These are phyloP conservation scores for Luzula sylvatica DNA, from an alignment of 176 grass and related monocot species.

Conservation along the genomic window DNA sequence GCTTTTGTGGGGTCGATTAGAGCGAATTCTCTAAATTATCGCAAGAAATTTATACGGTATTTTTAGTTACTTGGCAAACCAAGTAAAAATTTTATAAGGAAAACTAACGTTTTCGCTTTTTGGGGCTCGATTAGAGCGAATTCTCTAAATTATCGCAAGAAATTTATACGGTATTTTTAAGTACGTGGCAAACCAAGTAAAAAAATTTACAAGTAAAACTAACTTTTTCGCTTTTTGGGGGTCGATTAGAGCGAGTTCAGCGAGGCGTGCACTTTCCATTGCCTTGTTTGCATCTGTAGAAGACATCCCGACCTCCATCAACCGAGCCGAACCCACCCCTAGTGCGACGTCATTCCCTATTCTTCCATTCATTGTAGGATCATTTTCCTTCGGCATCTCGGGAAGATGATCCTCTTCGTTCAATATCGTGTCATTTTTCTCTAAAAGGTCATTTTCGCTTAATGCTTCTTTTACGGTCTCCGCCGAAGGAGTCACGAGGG, in stretches of 20 bases:
- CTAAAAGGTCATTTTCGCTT: not conserved
- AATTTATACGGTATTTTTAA: no score
- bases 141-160: no score
- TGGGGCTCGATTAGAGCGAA: no score
- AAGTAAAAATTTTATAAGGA: no score
- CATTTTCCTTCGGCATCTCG: not conserved
- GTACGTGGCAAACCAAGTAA: no score
- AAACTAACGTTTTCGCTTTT: no score
- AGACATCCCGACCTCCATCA: constrained; percentile 30
- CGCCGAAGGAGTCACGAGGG: not conserved
- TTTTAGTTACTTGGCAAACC: no score
- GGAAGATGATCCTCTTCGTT: not conserved
- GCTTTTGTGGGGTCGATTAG: no score
- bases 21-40: no score
- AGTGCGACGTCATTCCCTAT: constrained; percentile 35
- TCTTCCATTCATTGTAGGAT: constrained; percentile 45
- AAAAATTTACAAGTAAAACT: no score
- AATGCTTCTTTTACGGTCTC: no score
- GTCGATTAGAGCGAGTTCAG: constrained; percentile 57
- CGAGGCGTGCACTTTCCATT: constrained; percentile 49
- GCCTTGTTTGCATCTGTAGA: constrained; percentile 47
- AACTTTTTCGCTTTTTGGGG: constrained; percentile 81
- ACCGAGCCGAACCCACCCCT: not conserved
- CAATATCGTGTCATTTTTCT: not conserved
- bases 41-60: no score